Percentiles rank a stretch among this genome's conserved stretches.
Conservation (phyloP, 352 stramenopile species). For the Phytophthora constricta region DNA sequence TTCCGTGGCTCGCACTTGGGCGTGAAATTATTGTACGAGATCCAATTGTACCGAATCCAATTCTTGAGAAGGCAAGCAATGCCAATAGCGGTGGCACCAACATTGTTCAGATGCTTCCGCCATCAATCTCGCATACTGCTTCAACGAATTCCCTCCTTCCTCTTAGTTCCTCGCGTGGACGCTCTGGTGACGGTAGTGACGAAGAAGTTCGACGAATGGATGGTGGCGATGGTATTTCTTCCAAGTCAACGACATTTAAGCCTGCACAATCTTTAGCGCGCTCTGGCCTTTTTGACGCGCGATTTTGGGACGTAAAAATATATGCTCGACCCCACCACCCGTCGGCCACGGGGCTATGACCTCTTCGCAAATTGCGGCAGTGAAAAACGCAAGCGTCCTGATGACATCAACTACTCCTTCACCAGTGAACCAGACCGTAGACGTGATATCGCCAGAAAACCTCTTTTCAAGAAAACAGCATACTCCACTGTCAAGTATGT, state of each 20-base stretch:
- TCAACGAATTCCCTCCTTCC: slow-evolving; percentile 22
- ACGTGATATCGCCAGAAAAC: slow-evolving; percentile 73
- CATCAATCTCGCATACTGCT: slow-evolving; percentile 5
- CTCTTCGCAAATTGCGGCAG: slow-evolving; percentile 45
- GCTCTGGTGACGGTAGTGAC: slow-evolving; percentile 19
- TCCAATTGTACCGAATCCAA: slow-evolving; percentile 43
- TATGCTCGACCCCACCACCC: slow-evolving; percentile 55
- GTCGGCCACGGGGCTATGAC: slow-evolving; percentile 53
- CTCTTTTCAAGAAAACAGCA: slow-evolving; percentile 67
- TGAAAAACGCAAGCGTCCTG: slow-evolving; percentile 58
- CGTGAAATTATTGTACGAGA: slow-evolving; percentile 71
- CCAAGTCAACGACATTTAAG: neutral
- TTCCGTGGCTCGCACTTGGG: slow-evolving; percentile 90
- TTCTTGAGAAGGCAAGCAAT: slow-evolving; percentile 38
- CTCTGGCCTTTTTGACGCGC: slow-evolving; percentile 54
- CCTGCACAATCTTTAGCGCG: slow-evolving; percentile 14
- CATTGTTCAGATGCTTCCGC: neutral
- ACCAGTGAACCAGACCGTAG: slow-evolving; percentile 42
- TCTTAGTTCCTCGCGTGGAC: slow-evolving; percentile 16
- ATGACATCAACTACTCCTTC: slow-evolving; percentile 33
- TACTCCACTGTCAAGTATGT: slow-evolving; percentile 70
- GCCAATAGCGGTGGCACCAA: neutral
- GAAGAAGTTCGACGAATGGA: slow-evolving; percentile 31
- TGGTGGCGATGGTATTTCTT: slow-evolving; percentile 1
- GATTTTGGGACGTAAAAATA: slow-evolving; percentile 77